phyloP scores from a whole-genome alignment of 1,284 basidiomycete species.

The Gomphus bonarii region DNA sequence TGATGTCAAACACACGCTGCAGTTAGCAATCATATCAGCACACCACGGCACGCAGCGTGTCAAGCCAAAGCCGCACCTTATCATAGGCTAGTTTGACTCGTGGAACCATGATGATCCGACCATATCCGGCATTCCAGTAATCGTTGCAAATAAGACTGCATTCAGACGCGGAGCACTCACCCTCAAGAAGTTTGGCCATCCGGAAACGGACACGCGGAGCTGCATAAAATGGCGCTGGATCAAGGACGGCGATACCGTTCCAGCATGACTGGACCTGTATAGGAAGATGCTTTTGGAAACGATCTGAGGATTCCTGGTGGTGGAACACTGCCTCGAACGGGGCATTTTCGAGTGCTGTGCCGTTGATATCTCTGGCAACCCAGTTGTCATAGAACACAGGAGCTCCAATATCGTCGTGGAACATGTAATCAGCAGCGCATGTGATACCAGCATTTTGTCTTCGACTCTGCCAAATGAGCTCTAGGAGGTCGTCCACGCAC shows the following conservation, averaged over 20 bases:
- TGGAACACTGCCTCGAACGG: constrained; percentile 92
- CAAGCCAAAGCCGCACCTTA: constrained; percentile 38
- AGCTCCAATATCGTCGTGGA: constrained; percentile 83
- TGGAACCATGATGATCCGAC: constrained; percentile 92
- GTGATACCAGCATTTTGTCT: constrained; percentile 92
- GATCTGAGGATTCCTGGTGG: constrained; percentile 58
- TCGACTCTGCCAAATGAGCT: constrained; percentile 90
- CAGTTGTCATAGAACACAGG: constrained; percentile 98
- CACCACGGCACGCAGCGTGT: background rate
- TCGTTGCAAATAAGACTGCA: constrained; percentile 94
- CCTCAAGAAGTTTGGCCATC: constrained; percentile 77
- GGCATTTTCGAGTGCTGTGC: constrained; percentile 91
- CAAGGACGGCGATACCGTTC: constrained; percentile 91
- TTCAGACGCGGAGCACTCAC: constrained; percentile 88
- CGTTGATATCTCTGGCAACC: constrained; percentile 96
- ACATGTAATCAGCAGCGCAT: constrained; percentile 96
- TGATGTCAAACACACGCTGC: constrained; percentile 85
- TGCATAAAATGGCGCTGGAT: constrained; percentile 86
- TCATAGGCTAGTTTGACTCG: constrained; percentile 93
- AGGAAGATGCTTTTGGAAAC: constrained; percentile 85
- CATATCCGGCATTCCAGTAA: constrained; percentile 89
- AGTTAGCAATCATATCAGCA: background rate
- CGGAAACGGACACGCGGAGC: constrained; percentile 85
- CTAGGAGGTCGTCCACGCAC: constrained; percentile 89
- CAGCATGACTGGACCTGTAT: constrained; percentile 94